These are phyloP conservation scores for Ascochyta fabae DNA, from an alignment of 2,329 filamentous ascomycete species.

Conservation along the genomic window DNA sequence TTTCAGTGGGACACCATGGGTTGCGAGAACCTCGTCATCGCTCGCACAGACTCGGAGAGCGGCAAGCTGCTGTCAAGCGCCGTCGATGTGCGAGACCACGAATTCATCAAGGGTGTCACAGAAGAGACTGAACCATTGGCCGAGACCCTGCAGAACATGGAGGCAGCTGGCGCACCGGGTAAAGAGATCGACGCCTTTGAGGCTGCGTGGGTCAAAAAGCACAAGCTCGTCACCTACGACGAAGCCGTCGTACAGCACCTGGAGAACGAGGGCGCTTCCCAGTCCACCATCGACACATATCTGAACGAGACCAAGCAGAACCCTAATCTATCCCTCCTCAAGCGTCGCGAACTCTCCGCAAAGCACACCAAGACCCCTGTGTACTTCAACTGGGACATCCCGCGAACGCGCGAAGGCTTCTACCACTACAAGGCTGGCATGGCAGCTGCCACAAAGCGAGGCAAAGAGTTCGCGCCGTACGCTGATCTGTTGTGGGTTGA, in stretches of 20 bases:
- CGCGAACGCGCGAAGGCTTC: constrained; percentile 90
- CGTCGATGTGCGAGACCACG: constrained; percentile 92
- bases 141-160: constrained; percentile 90
- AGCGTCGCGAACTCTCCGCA: constrained; percentile 75
- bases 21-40: constrained; percentile 90
- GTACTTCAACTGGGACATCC: constrained; percentile 88
- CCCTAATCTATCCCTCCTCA: constrained; percentile 77
- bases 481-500: constrained; percentile 98
- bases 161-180: constrained; percentile 76
- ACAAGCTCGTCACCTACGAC: constrained; percentile 88
- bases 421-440: constrained; percentile 90
- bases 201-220: constrained; percentile 83
- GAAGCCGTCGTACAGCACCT: constrained; percentile 84
- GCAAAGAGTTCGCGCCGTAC: constrained; percentile 87
- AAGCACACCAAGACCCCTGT: constrained; percentile 71
- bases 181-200: constrained; percentile 86
- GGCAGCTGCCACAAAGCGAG: constrained; percentile 87
- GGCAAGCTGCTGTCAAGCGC: constrained; percentile 88
- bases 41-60: constrained; percentile 93
- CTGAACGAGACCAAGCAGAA: constrained; percentile 66
- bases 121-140: constrained; percentile 81
- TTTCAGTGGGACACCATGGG: constrained; percentile 99
- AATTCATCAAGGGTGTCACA: constrained; percentile 90
- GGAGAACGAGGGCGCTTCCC: constrained; percentile 66
- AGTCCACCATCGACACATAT: constrained; percentile 72